phyloP scores from a whole-genome alignment of 2,329 filamentous ascomycete species.

The Drechmeria coniospora region DNA sequence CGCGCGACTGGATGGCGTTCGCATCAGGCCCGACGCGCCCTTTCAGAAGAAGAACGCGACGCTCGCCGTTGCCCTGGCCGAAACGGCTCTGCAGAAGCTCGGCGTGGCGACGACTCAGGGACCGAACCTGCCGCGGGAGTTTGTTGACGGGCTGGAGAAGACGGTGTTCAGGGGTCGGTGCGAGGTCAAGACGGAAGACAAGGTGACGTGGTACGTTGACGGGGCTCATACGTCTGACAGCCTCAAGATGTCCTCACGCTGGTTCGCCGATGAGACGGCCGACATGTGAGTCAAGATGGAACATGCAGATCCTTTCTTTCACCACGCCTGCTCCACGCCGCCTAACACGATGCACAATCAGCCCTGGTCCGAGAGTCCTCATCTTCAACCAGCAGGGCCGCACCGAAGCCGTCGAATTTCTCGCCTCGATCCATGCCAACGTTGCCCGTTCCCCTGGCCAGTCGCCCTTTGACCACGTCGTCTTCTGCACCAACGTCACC shows the following conservation, averaged over 20 bases:
- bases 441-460: slow-evolving; percentile 13
- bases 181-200: slow-evolving; percentile 37
- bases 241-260: slow-evolving; percentile 63
- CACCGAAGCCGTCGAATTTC: slow-evolving; percentile 35
- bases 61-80: slow-evolving; percentile 35
- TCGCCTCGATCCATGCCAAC: slow-evolving; percentile 28
- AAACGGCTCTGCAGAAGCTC: slow-evolving; percentile 30
- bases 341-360: slow-evolving; percentile 4
- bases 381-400: slow-evolving; percentile 80
- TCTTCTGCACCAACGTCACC: slow-evolving; percentile 70
- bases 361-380: slow-evolving; percentile 33
- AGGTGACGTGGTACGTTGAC: slow-evolving; percentile 72
- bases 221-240: slow-evolving; percentile 89
- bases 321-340: no score
- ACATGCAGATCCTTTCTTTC: background rate
- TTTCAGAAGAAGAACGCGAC: slow-evolving; percentile 47
- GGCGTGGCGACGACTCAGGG: slow-evolving; percentile 15
- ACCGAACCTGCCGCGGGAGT: slow-evolving; percentile 39
- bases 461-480: slow-evolving; percentile 49
- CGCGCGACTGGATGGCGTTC: slow-evolving; percentile 26
- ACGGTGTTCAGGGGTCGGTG: slow-evolving; percentile 72
- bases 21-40: slow-evolving; percentile 32
- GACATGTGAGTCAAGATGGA: slow-evolving; percentile 15
- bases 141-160: slow-evolving; percentile 57
- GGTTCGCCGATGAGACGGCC: slow-evolving; percentile 51